phyloP scores from a whole-genome alignment of 257 asterid genomes.

The Agastache rugosa region DNA sequence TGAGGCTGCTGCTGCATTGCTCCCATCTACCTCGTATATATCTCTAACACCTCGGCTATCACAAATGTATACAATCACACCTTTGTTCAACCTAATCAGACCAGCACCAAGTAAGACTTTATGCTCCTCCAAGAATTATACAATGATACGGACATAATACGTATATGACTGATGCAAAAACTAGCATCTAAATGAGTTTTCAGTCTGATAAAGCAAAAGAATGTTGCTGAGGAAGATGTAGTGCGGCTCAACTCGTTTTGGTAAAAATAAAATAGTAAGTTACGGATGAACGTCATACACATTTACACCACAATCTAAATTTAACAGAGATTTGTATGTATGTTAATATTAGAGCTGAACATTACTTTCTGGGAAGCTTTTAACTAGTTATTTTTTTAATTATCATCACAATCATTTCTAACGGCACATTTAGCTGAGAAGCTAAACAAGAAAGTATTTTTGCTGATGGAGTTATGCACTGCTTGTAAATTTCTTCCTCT shows the following conservation, averaged over 20 bases:
- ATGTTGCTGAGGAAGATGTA: constrained; percentile 21
- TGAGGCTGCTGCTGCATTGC: constrained; percentile 75
- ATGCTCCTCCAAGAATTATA: neutral
- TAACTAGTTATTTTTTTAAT: neutral
- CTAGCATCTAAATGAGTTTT: neutral
- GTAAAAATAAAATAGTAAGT: neutral
- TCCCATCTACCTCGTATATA: constrained; percentile 95
- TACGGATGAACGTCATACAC: neutral
- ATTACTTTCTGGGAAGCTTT: neutral
- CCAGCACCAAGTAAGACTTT: constrained; percentile 26
- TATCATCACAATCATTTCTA: neutral
- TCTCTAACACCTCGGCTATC: constrained; percentile 98
- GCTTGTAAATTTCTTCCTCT: neutral
- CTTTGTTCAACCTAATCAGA: constrained; percentile 86
- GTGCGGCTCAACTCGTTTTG: neutral
- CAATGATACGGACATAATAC: neutral
- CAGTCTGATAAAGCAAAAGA: neutral
- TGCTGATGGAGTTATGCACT: neutral
- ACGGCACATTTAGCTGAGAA: neutral
- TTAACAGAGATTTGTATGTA: neutral
- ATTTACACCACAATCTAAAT: constrained; percentile 8
- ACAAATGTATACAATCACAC: constrained; percentile 93
- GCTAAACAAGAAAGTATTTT: neutral
- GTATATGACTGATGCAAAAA: neutral
- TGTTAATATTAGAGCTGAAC: neutral